These are phyloP conservation scores for Rutstroemia sp. DNA, from an alignment of 2,329 filamentous ascomycete species.

Conservation along the genomic window DNA sequence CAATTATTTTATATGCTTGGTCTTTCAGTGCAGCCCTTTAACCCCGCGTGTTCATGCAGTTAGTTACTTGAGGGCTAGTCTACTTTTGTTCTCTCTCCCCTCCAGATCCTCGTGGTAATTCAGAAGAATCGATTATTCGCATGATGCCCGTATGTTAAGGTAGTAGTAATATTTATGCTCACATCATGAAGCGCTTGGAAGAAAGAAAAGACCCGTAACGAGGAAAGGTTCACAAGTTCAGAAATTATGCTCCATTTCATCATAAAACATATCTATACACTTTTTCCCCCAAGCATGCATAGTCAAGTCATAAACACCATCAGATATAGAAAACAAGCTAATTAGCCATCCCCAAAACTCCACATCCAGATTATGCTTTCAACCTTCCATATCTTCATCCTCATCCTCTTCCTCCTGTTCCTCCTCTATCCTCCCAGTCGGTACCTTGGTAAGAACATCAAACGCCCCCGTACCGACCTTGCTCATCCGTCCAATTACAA, in stretches of 20 bases:
- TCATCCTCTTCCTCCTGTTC: not conserved
- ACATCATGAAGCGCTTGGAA: too few species aligned
- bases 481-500: conserved; percentile 79
- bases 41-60: too few species aligned
- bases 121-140: too few species aligned
- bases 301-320: not conserved
- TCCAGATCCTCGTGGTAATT: too few species aligned
- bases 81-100: too few species aligned
- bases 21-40: too few species aligned
- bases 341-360: not conserved
- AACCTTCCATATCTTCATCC: conserved; percentile 8
- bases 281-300: conserved; percentile 4
- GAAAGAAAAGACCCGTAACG: too few species aligned
- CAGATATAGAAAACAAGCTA: not conserved
- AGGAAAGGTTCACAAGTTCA: not conserved
- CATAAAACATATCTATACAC: conserved; percentile 6
- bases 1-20: too few species aligned
- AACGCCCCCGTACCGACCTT: conserved; percentile 86
- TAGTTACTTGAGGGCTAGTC: too few species aligned
- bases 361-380: conserved; percentile 1
- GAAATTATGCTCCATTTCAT: conserved; percentile 4
- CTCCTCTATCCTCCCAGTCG: conserved; percentile 14
- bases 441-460: conserved; percentile 67
- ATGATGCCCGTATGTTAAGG: too few species aligned
- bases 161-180: too few species aligned